Evolutionary conservation across 2,329 filamentous ascomycete genomes (phyloP).

Genomic region (Arthrobotrys entomopaga): DNA sequence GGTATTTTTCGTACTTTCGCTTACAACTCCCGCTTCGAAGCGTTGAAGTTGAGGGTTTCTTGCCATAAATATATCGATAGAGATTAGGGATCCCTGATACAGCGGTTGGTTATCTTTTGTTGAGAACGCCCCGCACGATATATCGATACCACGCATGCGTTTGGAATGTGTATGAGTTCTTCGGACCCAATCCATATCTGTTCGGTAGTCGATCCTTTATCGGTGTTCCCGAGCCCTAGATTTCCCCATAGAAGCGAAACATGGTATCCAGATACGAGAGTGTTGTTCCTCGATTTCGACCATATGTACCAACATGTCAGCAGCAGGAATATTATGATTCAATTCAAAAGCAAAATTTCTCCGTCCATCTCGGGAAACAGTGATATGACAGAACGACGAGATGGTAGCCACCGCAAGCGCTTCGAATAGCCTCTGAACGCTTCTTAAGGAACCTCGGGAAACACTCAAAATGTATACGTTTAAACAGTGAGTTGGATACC

Average conservation of each 20-base stretch:
- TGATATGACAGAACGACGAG: conserved; percentile 18
- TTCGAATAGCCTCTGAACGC: conserved; percentile 41
- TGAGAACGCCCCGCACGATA: too few species aligned
- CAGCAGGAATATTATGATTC: too few species aligned
- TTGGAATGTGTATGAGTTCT: conserved; percentile 6
- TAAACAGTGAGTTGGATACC: conserved; percentile 2
- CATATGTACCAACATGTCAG: too few species aligned
- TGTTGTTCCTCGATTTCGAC: too few species aligned
- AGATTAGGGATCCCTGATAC: too few species aligned
- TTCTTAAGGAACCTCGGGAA: conserved; percentile 45
- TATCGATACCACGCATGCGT: neutral
- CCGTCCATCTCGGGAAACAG: neutral
- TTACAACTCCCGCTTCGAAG: too few species aligned
- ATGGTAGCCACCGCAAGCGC: conserved; percentile 10
- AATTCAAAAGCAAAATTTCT: too few species aligned
- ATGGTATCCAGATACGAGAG: neutral
- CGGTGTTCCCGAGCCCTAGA: neutral
- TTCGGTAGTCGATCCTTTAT: conserved; percentile 8
- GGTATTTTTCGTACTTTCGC: too few species aligned
- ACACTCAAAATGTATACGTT: conserved; percentile 21
- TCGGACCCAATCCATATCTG: neutral
- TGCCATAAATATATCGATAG: too few species aligned
- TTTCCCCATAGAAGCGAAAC: neutral
- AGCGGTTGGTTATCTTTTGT: too few species aligned
- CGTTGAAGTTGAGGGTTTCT: too few species aligned